Evolutionary conservation across 495 filamentous ascomycete species (phyloP).

Genomic region (Aspergillus diversus): DNA sequence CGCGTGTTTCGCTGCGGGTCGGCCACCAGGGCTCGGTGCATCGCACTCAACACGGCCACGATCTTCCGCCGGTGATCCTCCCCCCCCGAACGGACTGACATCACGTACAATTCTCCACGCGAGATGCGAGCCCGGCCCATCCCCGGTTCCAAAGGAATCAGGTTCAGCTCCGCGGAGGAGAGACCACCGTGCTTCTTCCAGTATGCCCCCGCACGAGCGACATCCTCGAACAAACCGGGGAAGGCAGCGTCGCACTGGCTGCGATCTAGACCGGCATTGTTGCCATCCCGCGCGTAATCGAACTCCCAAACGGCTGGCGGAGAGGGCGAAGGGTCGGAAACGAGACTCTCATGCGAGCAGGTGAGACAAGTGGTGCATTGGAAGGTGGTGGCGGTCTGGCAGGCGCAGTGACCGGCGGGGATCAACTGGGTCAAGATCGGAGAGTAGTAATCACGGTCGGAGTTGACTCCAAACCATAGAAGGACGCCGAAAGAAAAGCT

Average conservation of each 20-base stretch:
- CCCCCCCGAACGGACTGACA: slow-evolving; percentile 37
- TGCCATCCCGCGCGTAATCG: slow-evolving; percentile 37
- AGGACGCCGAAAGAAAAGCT: slow-evolving; percentile 24
- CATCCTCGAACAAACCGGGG: slow-evolving; percentile 51
- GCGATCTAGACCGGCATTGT: slow-evolving; percentile 39
- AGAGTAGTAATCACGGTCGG: slow-evolving; percentile 42
- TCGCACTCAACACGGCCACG: slow-evolving; percentile 47
- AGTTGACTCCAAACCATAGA: slow-evolving; percentile 48
- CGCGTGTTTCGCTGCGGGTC: slow-evolving; percentile 46
- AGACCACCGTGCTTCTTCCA: slow-evolving; percentile 36
- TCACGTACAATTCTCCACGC: slow-evolving; percentile 42
- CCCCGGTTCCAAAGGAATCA: slow-evolving; percentile 32
- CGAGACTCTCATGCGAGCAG: slow-evolving; percentile 29
- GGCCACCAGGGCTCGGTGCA: slow-evolving; percentile 49
- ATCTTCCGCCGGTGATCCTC: slow-evolving; percentile 51
- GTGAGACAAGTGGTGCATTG: slow-evolving; percentile 44
- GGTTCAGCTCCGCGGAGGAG: slow-evolving; percentile 36
- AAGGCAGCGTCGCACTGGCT: slow-evolving; percentile 49
- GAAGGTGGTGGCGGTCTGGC: slow-evolving; percentile 45
- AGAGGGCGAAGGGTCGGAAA: slow-evolving; percentile 22
- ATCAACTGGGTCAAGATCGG: slow-evolving; percentile 45
- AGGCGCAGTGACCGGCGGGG: slow-evolving; percentile 47
- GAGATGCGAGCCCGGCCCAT: slow-evolving; percentile 43
- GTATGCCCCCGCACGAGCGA: slow-evolving; percentile 38
- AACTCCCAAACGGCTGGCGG: slow-evolving; percentile 37